Percentiles rank a stretch among this genome's conserved stretches.
phyloP scores from a whole-genome alignment of 768 basidiomycete species.

The Leccinum sublutescens region DNA sequence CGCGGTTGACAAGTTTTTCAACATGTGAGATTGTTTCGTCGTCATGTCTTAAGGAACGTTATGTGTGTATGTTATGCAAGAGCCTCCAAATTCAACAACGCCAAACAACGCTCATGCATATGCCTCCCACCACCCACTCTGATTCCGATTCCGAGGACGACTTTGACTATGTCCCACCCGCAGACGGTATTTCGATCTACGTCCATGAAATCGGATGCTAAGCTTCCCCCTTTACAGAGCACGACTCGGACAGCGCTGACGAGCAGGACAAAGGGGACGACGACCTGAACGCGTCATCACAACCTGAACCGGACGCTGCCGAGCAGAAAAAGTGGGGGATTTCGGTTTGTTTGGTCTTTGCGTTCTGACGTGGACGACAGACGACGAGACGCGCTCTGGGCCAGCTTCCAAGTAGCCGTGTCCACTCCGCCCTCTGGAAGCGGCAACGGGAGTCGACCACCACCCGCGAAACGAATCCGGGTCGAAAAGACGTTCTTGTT shows the following conservation, averaged over 20 bases:
- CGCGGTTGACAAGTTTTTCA: constrained; percentile 25
- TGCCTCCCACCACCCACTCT: constrained; percentile 33
- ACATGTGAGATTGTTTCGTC: constrained; percentile 7
- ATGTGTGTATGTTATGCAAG: constrained; percentile 13
- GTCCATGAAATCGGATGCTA: not conserved
- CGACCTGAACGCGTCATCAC: not conserved
- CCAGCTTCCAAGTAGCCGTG: constrained; percentile 65
- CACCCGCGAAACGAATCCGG: constrained; percentile 49
- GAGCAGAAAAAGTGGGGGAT: constrained; percentile 44
- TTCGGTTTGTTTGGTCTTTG: not conserved
- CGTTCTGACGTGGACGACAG: constrained; percentile 33
- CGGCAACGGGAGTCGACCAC: not conserved
- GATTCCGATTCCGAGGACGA: constrained; percentile 69
- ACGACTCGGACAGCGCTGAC: constrained; percentile 41
- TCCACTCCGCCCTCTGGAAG: constrained; percentile 24
- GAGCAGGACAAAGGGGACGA: constrained; percentile 37
- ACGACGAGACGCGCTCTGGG: constrained; percentile 63
- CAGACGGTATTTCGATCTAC: constrained; percentile 31
- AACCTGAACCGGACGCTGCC: constrained; percentile 35
- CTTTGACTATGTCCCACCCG: constrained; percentile 61
- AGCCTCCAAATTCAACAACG: constrained; percentile 26
- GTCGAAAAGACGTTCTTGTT: constrained; percentile 69
- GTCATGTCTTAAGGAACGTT: too few species aligned
- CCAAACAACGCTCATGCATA: constrained; percentile 24
- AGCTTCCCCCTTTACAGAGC: not conserved